Base-by-base conservation (phyloP, 139 green algal genomes). In the Coccomyxa sp. region DNA sequence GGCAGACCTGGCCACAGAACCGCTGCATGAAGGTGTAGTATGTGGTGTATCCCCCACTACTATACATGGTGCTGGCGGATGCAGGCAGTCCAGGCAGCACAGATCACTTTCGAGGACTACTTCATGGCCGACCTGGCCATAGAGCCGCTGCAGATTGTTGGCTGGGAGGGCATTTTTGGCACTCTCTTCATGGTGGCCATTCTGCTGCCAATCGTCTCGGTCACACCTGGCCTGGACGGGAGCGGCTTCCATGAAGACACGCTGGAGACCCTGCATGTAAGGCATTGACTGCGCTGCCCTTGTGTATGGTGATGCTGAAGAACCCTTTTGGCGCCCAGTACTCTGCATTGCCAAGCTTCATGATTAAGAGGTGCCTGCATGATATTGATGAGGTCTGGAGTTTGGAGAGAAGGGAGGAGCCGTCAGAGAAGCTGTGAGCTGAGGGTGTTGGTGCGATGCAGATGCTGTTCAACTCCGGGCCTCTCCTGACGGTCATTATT, bases 201-300 rank as follows among this genome's bases (percentile, higher is more conserved):
- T 29, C 37, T 92, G 80, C 88, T 93, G 70, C 86, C 89, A 8
- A 8, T 90, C 1, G 87, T 92, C 68, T 83, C 88, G 68, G 55
- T 82, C 8, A 44, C 91, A 55, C 86, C 88, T 0, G 88, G 89
- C 9, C 54, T 76, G 7, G 94, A 98, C 77, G 93, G 92, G 8
- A 72, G 89, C 37, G 93, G 94, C 40, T 78, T 96, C 35, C 93
- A 97, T 74, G 93, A 97, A 79, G 81, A 97, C 82, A 87, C 89
- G 27, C 1, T 94, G 6, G 93, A 97, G 80, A 96, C 93, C 0
- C 64, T 88, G 64, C 79, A 86, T 78, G 90, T 95, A 83, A 75
- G 82, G 9, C 37, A 8, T 10, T 6, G 12, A 71, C 27, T 10
- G n/a, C 27, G 24, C 5, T 16, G n/a, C 29, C 35, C 29, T 71